Conservation (phyloP, 2,329 filamentous ascomycete genomes). For the Diaporthe velutina region DNA sequence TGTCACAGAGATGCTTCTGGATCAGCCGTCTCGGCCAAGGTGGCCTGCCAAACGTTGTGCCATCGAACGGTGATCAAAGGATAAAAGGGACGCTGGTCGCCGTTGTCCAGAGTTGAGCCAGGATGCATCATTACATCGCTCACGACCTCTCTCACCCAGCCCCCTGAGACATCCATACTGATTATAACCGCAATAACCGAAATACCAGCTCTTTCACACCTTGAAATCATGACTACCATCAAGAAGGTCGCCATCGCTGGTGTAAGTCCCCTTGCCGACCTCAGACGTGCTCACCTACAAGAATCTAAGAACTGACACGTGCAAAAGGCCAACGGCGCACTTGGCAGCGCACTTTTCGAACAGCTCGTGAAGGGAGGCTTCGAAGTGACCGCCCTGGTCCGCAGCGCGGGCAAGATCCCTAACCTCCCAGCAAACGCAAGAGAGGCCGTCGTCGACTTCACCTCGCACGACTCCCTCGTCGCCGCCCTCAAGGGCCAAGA, state of each 20-base stretch:
- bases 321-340: conserved; percentile 46
- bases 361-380: conserved; percentile 43
- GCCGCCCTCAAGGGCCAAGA: conserved; percentile 68
- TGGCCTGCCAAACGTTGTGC: background rate
- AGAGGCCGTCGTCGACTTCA: conserved; percentile 51
- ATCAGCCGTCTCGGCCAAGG: background rate
- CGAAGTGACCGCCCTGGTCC: conserved; percentile 52
- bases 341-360: conserved; percentile 46
- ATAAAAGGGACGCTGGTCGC: conserved; percentile 14
- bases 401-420: conserved; percentile 42
- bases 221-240: conserved; percentile 41
- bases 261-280: conserved; percentile 41
- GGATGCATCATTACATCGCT: background rate
- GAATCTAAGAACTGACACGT: background rate
- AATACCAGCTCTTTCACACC: background rate
- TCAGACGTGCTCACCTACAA: background rate
- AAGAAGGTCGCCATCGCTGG: conserved; percentile 57
- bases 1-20: conserved; percentile 2
- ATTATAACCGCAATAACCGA: background rate
- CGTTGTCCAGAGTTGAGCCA: background rate
- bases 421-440: conserved; percentile 42
- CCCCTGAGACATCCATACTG: background rate
- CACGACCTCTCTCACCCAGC: background rate
- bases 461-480: conserved; percentile 51
- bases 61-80: background rate